Conservation (phyloP, 768 basidiomycete genomes). For the Trametes elegans region DNA sequence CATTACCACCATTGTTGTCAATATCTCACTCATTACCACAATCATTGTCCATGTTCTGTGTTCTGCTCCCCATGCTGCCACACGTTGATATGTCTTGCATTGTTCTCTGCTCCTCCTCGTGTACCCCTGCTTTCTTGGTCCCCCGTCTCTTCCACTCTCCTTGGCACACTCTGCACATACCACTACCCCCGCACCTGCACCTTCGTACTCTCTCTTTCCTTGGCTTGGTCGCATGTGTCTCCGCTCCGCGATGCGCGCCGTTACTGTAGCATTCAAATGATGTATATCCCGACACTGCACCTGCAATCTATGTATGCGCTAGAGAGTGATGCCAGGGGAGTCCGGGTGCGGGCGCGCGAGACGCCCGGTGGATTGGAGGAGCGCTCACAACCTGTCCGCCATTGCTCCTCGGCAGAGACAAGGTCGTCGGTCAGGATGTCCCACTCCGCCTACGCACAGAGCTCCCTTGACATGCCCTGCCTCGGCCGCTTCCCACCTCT, state of each 20-base stretch:
- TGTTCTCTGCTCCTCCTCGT: neutral
- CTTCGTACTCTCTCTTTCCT: neutral
- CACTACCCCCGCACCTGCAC: no score
- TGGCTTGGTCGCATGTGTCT: neutral
- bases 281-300: no score
- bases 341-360: no score
- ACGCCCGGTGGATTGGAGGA: no score
- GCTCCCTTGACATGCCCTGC: conserved; percentile 24
- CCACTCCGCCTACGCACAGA: no score
- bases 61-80: neutral
- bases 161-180: neutral
- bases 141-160: neutral
- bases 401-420: conserved; percentile 53
- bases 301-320: no score
- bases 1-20: conserved; percentile 72
- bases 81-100: conserved; percentile 2
- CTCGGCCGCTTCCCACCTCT: conserved; percentile 29
- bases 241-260: no score
- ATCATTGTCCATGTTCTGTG: neutral
- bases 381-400: conserved; percentile 35
- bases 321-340: no score
- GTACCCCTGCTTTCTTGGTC: neutral
- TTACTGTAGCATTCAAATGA: no score
- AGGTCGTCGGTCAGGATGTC: conserved; percentile 38
- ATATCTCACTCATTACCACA: conserved; percentile 2